Conservation (phyloP, 2,329 filamentous ascomycete species). For the Penicillium sp. region DNA sequence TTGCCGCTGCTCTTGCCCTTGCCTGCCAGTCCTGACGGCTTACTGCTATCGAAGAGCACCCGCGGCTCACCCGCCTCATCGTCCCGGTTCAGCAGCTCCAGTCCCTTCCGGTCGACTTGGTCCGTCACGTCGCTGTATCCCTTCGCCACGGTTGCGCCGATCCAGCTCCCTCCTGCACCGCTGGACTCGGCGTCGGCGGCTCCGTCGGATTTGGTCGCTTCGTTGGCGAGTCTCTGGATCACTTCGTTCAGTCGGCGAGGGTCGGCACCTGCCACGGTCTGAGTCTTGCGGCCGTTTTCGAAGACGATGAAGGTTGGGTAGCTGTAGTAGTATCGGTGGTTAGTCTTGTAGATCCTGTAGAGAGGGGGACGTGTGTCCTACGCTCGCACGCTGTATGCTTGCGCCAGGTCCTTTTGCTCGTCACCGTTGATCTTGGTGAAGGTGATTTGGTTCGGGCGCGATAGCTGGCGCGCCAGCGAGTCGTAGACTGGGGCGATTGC, state of each 20-base stretch:
- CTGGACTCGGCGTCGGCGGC: constrained; percentile 41
- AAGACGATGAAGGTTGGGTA: constrained; percentile 86
- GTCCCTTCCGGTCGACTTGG: constrained; percentile 69
- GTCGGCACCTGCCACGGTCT: constrained; percentile 70
- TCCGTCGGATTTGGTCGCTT: constrained; percentile 50
- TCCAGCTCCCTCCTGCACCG: constrained; percentile 57
- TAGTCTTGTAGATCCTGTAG: constrained; percentile 1
- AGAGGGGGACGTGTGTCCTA: constrained; percentile 35
- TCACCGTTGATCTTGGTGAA: constrained; percentile 88
- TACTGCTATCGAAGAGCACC: constrained; percentile 64
- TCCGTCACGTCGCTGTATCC: constrained; percentile 80
- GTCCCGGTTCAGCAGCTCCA: constrained; percentile 85
- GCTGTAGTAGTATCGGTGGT: constrained; percentile 30
- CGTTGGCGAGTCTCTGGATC: constrained; percentile 64
- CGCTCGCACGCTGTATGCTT: constrained; percentile 66
- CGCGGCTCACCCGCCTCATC: constrained; percentile 67
- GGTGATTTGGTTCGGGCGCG: constrained; percentile 65
- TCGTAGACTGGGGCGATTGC: constrained; percentile 79
- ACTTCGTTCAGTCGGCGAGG: constrained; percentile 63
- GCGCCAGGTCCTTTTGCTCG: constrained; percentile 65
- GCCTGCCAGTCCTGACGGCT: constrained; percentile 58
- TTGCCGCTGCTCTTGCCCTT: constrained; percentile 45
- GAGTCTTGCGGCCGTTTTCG: constrained; percentile 62
- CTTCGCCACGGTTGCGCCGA: constrained; percentile 67
- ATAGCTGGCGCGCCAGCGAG: constrained; percentile 64